Evolutionary conservation across 768 basidiomycete genomes (phyloP), one percentile per base, ranked within the genome.

Genomic region (Amanita rimosa): DNA sequence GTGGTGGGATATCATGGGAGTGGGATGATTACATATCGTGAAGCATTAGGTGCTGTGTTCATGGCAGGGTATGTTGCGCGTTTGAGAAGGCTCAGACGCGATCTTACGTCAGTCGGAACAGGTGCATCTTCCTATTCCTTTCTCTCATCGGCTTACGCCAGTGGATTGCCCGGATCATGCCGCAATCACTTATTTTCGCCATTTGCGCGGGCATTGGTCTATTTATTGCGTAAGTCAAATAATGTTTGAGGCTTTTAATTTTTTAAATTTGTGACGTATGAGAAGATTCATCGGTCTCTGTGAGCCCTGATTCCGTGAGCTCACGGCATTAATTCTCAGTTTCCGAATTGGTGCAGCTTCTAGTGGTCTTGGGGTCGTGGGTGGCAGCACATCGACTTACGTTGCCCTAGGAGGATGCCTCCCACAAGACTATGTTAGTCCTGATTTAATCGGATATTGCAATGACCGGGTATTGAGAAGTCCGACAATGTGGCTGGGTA

Each of bases 151-250:
- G 90, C 52, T 72, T 93, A 46, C 86, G 90, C 43, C 87, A 91
- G 67, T 93, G 88, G 90, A 73, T 93, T 5, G 86, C 83, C 13
- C 78, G 90, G 14, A 77, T 89, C 49, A 91, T 93, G 79, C 90
- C 90, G 1, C 84, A 86, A 53, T 91, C 89, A 3, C 74, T 93
- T 21, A 81, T 90, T 2, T 73, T 90, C 50, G 83, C 89, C 1
- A 85, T 90, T 9, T 89, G 89, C 35, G 79, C 85, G 35, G 90
- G 89, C 51, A 91, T 93, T 57, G 90, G 90, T 52, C 63, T 93
- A n/a, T 93, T 87, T 65, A 87, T 93, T 55, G 87, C 88, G 73
- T 86, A 57, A 57, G 79, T 75, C n/a, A n/a, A n/a, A 1, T 7
- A n/a, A 31, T 22, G 51, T 11, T 27, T 11, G 41, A 17, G 22